Percentiles rank a stretch among this genome's conserved stretches.
Evolutionary conservation across 176 grass and related monocot genomes (phyloP).

Genomic region (Carex littledalei): DNA sequence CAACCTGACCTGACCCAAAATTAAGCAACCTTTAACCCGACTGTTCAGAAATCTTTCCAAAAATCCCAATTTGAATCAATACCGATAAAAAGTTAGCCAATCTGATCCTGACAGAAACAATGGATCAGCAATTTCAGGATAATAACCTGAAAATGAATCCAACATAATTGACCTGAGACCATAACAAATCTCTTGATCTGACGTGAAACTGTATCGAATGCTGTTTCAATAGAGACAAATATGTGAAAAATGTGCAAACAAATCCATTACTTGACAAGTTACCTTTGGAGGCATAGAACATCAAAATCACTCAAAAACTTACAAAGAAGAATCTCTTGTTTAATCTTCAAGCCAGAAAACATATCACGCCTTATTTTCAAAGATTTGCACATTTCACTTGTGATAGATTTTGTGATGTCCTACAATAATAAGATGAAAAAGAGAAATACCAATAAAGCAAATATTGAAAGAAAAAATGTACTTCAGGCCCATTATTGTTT

Average conservation of each 20-base stretch:
- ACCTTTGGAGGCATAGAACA: slow-evolving; percentile 1
- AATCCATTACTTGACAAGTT: not conserved
- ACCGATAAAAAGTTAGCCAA: not conserved
- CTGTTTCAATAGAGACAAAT: not conserved
- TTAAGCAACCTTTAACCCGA: not conserved
- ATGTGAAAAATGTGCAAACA: not conserved
- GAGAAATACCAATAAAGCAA: not conserved
- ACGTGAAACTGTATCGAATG: not conserved
- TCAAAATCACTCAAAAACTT: slow-evolving; percentile 34
- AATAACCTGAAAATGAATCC: not conserved
- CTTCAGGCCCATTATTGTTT: not conserved
- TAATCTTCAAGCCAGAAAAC: slow-evolving; percentile 84
- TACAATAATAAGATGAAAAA: slow-evolving; percentile 39
- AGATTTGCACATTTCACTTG: slow-evolving; percentile 67
- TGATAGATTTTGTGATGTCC: slow-evolving; percentile 92
- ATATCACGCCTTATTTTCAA: slow-evolving; percentile 79
- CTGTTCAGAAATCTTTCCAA: not conserved
- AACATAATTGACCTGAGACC: not conserved
- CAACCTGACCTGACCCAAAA: not conserved
- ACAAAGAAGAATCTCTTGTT: slow-evolving; percentile 97
- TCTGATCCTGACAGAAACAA: slow-evolving; percentile 7
- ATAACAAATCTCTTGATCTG: not conserved
- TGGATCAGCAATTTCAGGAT: not conserved
- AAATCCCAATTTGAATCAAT: not conserved
- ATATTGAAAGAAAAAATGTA: not conserved